Evolutionary conservation across 768 basidiomycete species (phyloP), one percentile per base, ranked within the genome.

Genomic region (Suillus fuscotomentosus): DNA sequence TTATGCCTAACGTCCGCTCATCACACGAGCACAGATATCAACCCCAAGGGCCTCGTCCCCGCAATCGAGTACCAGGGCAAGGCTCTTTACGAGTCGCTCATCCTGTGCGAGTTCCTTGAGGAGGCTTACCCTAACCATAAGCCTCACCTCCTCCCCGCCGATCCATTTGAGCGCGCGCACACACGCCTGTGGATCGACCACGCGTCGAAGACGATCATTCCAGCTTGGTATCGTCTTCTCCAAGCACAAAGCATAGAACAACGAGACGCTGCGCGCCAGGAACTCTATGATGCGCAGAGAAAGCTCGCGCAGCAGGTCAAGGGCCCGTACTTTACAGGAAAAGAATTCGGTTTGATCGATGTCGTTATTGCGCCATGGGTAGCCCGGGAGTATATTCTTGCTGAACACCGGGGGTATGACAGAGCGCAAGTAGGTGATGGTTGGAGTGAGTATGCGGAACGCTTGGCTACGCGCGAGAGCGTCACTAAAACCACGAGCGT

Each of bases 41-140:
- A 89, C 65, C 89, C 90, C 0, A 88, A 86, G 69, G 89, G 90
- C 6, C 82, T 90, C 51, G 88, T 91, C 13, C 89, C 89, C 0
- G 78, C 83, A 0, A 78, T 87, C 71, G 82, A 84, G 60, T 83
- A 84, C 62, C 70, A 76, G 41, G 78, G 77, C 20, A 82, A 80
- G 63, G 84, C 86, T 1, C 70, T 91, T 5, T 87, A 90, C 75
- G 89, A 90, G 67, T 87, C 85, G 5, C 79, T 87, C 61, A 78
- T 90, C 57, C 73, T 90, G 53, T 82, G 82, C 73, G 88, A 90
- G 72, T 88, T 88, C 72, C 78, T 90, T 64, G 88, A 90, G 68
- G 89, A 90, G 60, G 81, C 83, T 5, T 86, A 81, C 70, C 66
- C 65, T 11, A 56, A 68, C 8, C 64, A 80, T 65, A 77, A 75